Conservation (phyloP, 768 basidiomycete species). For the Serendipita sp. region DNA sequence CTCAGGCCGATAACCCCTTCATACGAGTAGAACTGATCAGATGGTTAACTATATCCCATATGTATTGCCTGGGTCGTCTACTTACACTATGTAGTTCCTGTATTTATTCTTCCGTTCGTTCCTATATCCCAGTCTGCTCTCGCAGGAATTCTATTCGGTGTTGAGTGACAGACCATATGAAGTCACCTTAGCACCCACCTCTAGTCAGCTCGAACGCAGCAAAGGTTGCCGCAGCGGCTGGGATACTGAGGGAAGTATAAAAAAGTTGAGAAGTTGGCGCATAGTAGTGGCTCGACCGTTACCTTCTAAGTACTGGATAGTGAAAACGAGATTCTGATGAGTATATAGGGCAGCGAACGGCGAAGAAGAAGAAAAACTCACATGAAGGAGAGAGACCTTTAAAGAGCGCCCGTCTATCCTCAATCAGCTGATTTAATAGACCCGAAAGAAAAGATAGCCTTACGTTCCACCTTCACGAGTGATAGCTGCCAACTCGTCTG, state of each 20-base stretch:
- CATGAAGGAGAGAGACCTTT: slow-evolving; percentile 62
- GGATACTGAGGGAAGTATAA: slow-evolving; percentile 41
- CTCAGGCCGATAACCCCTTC: too few relatives aligned
- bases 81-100: too few relatives aligned
- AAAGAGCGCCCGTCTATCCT: slow-evolving; percentile 45
- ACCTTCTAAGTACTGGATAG: slow-evolving; percentile 48
- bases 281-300: background rate
- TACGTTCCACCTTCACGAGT: slow-evolving; percentile 59
- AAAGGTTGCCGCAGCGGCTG: slow-evolving; percentile 83
- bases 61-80: too few relatives aligned
- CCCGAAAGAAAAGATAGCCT: slow-evolving; percentile 21
- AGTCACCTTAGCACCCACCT: slow-evolving; percentile 13
- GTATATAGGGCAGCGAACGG: background rate
- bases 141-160: background rate
- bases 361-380: slow-evolving; percentile 24
- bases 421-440: background rate
- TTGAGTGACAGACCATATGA: slow-evolving; percentile 10
- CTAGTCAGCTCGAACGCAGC: slow-evolving; percentile 75
- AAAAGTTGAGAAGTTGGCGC: background rate
- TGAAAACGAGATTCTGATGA: background rate
- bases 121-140: background rate
- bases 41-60: too few relatives aligned
- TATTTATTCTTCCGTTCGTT: too few relatives aligned
- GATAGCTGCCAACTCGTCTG: slow-evolving; percentile 47
- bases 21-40: too few relatives aligned